Evolutionary conservation across 345 rosid species (phyloP), one percentile per base, ranked within the genome.

Genomic region (Eucalyptus viminalis): DNA sequence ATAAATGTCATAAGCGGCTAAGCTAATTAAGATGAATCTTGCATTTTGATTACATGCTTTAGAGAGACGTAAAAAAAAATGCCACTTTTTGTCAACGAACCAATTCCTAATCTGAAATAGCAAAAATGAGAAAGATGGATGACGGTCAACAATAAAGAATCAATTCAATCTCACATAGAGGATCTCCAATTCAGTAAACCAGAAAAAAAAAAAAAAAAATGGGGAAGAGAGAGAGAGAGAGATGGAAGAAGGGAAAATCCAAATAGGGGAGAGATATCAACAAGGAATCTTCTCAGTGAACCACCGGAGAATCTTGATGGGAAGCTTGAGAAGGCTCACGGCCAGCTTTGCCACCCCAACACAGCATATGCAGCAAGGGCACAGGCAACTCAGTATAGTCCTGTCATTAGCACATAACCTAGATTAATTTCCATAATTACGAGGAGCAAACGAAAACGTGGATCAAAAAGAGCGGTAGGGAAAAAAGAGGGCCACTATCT

Each of bases 311-410:
- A 90, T 44, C 58, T 87, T 87, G 58, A 90, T 45, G 87, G 91
- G 91, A 49, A 90, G 91, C 87, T 90, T 90, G 21, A 87, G 24
- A 1, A 90, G 91, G 62, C 80, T 90, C 43, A 87, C 89, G 17
- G 91, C 89, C 83, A 90, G 56, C 47, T 90, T 90, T 31, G 87
- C 91, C 24, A 65, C 11, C 31, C 91, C 89, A 16, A 87, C 51
- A 16, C 89, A 90, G 43, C 91, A 90, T 81, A 90, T 90, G 51
- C 91, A 89, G 51, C 91, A 89, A 34, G 91, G 91, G 83, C 91
- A 89, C 58, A 89, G 11, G 91, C 91, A 90, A 87, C 91, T 90
- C 91, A 90, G 19, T 16, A 83, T 54, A 16, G 87, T 89, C 89
- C 91, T 89, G 91, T 65, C 62, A 56, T 56, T 56, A 56, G 62